Conservation (phyloP, 2,329 filamentous ascomycete species). For the Phialophora verrucosa region DNA sequence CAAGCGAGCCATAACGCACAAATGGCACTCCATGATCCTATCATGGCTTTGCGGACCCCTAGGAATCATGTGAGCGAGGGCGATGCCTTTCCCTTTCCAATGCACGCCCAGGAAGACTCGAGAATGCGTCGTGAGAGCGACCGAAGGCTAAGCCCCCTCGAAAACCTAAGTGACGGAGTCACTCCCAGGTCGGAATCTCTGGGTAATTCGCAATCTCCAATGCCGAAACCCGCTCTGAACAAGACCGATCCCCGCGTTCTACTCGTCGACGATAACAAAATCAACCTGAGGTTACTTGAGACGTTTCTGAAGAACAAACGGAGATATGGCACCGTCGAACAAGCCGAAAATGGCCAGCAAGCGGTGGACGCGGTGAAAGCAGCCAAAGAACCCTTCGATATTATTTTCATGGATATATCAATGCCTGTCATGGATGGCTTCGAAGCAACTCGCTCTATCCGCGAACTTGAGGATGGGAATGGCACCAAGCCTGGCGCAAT, state of each 20-base stretch:
- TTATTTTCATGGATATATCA: constrained; percentile 56
- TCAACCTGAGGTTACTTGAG: constrained; percentile 49
- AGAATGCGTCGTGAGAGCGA: constrained; percentile 25
- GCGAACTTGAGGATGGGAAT: constrained; percentile 41
- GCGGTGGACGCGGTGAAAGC: constrained; percentile 47
- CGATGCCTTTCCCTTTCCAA: constrained; percentile 27
- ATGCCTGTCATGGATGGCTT: constrained; percentile 57
- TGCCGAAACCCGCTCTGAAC: background rate
- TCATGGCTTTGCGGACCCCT: constrained; percentile 23
- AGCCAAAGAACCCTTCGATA: constrained; percentile 43
- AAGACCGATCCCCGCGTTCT: constrained; percentile 38
- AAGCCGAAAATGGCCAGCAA: constrained; percentile 48
- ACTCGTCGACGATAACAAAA: constrained; percentile 52
- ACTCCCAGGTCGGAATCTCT: constrained; percentile 4
- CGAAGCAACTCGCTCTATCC: constrained; percentile 52
- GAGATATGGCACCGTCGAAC: constrained; percentile 46
- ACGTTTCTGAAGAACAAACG: constrained; percentile 47
- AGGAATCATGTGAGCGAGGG: constrained; percentile 24
- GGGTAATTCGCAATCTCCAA: background rate
- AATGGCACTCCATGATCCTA: constrained; percentile 32
- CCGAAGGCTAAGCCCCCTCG: background rate
- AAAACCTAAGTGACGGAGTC: constrained; percentile 8
- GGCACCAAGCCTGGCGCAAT: constrained; percentile 32
- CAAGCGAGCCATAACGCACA: constrained; percentile 30
- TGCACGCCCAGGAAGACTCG: constrained; percentile 20